Conservation (phyloP, 208 protist species). For the Trypanosoma lewisi region DNA sequence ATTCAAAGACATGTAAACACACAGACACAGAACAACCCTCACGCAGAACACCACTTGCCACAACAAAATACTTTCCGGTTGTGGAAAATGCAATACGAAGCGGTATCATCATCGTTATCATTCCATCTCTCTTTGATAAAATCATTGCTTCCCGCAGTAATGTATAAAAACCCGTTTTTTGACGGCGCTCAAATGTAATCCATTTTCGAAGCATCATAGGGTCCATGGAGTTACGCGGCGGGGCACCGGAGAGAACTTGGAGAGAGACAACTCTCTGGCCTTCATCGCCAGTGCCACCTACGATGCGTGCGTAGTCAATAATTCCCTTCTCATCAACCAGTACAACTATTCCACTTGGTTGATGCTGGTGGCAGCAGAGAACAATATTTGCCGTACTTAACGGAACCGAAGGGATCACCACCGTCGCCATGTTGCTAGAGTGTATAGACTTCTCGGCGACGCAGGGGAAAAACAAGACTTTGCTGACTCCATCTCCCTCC, state of each 20-base stretch:
- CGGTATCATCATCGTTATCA: constrained; percentile 31
- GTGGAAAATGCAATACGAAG: constrained; percentile 36
- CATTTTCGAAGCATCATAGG: constrained; percentile 40
- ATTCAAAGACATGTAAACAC: constrained; percentile 49
- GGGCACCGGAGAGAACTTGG: constrained; percentile 46
- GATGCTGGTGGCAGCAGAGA: constrained; percentile 49
- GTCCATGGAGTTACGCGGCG: constrained; percentile 29
- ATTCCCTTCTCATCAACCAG: constrained; percentile 53
- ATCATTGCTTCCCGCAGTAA: constrained; percentile 35
- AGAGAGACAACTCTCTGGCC: constrained; percentile 28
- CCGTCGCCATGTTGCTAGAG: neutral
- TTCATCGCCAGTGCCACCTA: constrained; percentile 8
- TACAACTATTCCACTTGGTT: constrained; percentile 30
- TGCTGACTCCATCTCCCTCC: constrained; percentile 3
- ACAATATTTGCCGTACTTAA: constrained; percentile 50
- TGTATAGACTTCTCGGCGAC: constrained; percentile 1
- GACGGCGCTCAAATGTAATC: constrained; percentile 57
- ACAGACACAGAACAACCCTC: constrained; percentile 20
- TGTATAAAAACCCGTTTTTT: constrained; percentile 60
- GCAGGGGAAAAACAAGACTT: constrained; percentile 29
- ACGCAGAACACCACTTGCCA: constrained; percentile 30
- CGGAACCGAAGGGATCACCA: constrained; percentile 1
- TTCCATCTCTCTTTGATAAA: neutral
- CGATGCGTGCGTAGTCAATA: constrained; percentile 63
- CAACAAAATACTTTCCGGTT: constrained; percentile 42